Evolutionary conservation across 2,329 filamentous ascomycete species (phyloP).

Genomic region (Arthroderma sp.): DNA sequence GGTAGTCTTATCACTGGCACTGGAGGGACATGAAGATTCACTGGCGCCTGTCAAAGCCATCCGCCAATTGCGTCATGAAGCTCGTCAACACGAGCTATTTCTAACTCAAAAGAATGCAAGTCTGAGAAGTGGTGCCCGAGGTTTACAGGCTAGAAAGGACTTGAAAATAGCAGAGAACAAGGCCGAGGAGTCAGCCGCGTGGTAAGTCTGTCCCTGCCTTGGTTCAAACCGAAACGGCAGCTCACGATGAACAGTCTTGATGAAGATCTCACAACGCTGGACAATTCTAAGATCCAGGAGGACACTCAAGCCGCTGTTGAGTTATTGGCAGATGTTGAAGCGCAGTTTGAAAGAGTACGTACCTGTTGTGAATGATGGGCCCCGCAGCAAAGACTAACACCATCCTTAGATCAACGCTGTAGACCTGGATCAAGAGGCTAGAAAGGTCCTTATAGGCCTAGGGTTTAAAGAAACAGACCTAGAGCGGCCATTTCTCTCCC

Average conservation of each 20-base stretch:
- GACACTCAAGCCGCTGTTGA: slow-evolving; percentile 61
- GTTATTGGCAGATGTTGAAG: slow-evolving; percentile 56
- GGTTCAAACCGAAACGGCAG: neutral
- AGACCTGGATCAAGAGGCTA: slow-evolving; percentile 54
- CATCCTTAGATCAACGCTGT: slow-evolving; percentile 40
- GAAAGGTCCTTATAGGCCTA: slow-evolving; percentile 54
- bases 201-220: slow-evolving; percentile 30
- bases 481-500: slow-evolving; percentile 46
- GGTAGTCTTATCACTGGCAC: slow-evolving; percentile 45
- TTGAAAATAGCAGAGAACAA: slow-evolving; percentile 57
- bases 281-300: slow-evolving; percentile 44
- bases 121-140: slow-evolving; percentile 61
- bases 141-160: slow-evolving; percentile 63
- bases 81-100: slow-evolving; percentile 52
- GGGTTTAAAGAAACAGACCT: slow-evolving; percentile 57
- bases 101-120: slow-evolving; percentile 61
- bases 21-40: slow-evolving; percentile 46
- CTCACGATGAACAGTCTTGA: slow-evolving; percentile 25
- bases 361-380: neutral
- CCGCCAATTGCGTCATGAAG: slow-evolving; percentile 50
- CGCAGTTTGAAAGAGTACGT: slow-evolving; percentile 51
- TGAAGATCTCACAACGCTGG: slow-evolving; percentile 46
- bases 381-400: neutral
- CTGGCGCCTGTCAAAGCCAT: slow-evolving; percentile 49
- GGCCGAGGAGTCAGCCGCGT: slow-evolving; percentile 44